These are phyloP conservation scores for Apophysomyces sp. DNA, from an alignment of 371 early-diverging fungal species.

Conservation along the genomic window DNA sequence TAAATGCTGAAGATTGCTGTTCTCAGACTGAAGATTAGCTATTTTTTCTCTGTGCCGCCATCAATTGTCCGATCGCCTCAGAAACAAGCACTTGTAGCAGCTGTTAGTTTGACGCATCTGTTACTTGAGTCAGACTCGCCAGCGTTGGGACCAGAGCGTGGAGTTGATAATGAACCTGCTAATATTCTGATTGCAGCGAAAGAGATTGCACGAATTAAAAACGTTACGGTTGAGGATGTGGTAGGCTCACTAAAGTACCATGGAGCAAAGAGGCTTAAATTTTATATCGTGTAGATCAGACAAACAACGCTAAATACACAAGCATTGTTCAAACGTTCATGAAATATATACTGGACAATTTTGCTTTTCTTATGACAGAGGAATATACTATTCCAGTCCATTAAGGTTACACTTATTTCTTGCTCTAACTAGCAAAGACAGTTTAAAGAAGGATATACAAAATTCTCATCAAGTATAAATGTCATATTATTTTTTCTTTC, in stretches of 20 bases:
- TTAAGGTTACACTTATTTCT: no score
- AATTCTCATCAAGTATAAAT: no score
- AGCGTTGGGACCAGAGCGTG: slow-evolving; percentile 61
- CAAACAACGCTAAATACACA: slow-evolving; percentile 48
- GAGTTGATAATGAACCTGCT: slow-evolving; percentile 55
- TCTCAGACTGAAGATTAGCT: slow-evolving; percentile 3
- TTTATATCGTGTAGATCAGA: slow-evolving; percentile 18
- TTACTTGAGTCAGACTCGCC: slow-evolving; percentile 75
- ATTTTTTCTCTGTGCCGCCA: slow-evolving; percentile 62
- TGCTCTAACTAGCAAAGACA: no score
- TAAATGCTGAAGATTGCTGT: neutral
- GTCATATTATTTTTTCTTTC: no score
- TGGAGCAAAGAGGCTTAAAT: neutral
- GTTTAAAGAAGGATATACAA: no score
- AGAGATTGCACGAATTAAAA: slow-evolving; percentile 59
- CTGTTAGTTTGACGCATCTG: slow-evolving; percentile 52
- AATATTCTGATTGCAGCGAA: slow-evolving; percentile 49
- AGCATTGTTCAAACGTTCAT: slow-evolving; percentile 30
- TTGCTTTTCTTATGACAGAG: no score
- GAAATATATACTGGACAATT: no score
- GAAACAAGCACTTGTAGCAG: slow-evolving; percentile 48
- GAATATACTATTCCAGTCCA: no score
- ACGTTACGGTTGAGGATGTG: slow-evolving; percentile 52
- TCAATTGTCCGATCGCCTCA: slow-evolving; percentile 50
- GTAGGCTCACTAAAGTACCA: slow-evolving; percentile 11